These are phyloP conservation scores for Aspergillus oerlinghausenensis DNA, from an alignment of 2,329 filamentous ascomycete genomes.

Conservation along the genomic window DNA sequence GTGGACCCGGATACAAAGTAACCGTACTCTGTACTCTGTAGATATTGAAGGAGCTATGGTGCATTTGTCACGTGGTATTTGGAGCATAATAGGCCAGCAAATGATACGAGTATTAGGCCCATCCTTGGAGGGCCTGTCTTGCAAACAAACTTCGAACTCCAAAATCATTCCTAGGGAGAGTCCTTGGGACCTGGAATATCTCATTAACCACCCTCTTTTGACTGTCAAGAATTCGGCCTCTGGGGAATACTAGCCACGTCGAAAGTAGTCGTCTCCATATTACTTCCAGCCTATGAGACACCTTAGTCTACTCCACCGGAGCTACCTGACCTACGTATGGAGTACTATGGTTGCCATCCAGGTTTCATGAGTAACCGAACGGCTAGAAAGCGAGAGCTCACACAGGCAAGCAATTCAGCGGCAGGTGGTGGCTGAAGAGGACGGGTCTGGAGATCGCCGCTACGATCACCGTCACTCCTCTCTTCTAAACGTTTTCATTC, in stretches of 20 bases:
- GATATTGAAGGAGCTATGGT: neutral
- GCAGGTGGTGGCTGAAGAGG: slow-evolving; percentile 10
- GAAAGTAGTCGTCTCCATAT: slow-evolving; percentile 10
- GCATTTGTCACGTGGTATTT: neutral
- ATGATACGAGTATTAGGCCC: neutral
- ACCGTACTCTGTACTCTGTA: neutral
- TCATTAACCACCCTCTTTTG: neutral
- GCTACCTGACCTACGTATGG: slow-evolving; percentile 5
- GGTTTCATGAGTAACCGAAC: slow-evolving; percentile 8
- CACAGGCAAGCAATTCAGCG: slow-evolving; percentile 5
- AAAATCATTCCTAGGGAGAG: too few relatives aligned
- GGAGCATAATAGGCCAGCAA: neutral
- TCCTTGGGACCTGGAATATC: neutral
- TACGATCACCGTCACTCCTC: slow-evolving; percentile 23
- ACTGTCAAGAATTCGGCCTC: neutral
- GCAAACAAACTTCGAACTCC: neutral
- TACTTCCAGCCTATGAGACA: slow-evolving; percentile 8
- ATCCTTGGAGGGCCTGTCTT: neutral
- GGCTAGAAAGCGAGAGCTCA: neutral
- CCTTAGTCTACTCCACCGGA: slow-evolving; percentile 17
- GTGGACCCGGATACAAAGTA: neutral
- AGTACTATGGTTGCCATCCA: neutral
- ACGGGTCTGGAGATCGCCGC: slow-evolving; percentile 26
- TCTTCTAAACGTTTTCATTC: slow-evolving; percentile 9
- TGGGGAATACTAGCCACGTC: slow-evolving; percentile 7